Evolutionary conservation across 2,329 filamentous ascomycete species (phyloP).

Genomic region (Pseudogymnoascus sp.): DNA sequence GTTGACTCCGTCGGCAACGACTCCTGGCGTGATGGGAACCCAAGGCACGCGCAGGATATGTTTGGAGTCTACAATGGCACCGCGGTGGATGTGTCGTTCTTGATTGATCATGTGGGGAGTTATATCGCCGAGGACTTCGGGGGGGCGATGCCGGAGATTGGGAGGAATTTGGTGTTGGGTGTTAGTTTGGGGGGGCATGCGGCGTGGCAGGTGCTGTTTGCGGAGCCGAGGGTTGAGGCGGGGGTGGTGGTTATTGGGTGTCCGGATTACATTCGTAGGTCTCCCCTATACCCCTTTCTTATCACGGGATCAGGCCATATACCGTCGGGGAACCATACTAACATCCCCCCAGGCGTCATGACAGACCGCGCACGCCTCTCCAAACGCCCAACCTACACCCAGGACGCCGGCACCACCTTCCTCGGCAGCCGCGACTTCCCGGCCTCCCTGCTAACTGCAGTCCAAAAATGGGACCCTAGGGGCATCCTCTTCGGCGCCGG

Average conservation of each 20-base stretch:
- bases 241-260: conserved; percentile 79
- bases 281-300: background rate
- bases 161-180: conserved; percentile 67
- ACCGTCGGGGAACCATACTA: background rate
- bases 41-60: conserved; percentile 87
- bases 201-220: conserved; percentile 73
- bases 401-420: conserved; percentile 52
- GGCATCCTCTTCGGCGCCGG: conserved; percentile 56
- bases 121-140: conserved; percentile 55
- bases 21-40: conserved; percentile 66
- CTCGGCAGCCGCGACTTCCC: conserved; percentile 75
- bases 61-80: conserved; percentile 67
- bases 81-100: conserved; percentile 60
- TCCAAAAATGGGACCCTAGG: conserved; percentile 64
- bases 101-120: conserved; percentile 70
- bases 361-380: conserved; percentile 65
- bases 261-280: conserved; percentile 68
- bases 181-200: conserved; percentile 82
- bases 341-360: conserved; percentile 46
- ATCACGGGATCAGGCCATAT: background rate
- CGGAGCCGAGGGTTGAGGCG: conserved; percentile 68
- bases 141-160: conserved; percentile 31
- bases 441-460: conserved; percentile 50
- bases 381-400: conserved; percentile 52
- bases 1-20: conserved; percentile 62